A percentile compares a stretch with the other conserved stretches of the same genome.
Evolutionary conservation across 257 asterid genomes (phyloP).

Genomic region (Przewalskia tangutica): DNA sequence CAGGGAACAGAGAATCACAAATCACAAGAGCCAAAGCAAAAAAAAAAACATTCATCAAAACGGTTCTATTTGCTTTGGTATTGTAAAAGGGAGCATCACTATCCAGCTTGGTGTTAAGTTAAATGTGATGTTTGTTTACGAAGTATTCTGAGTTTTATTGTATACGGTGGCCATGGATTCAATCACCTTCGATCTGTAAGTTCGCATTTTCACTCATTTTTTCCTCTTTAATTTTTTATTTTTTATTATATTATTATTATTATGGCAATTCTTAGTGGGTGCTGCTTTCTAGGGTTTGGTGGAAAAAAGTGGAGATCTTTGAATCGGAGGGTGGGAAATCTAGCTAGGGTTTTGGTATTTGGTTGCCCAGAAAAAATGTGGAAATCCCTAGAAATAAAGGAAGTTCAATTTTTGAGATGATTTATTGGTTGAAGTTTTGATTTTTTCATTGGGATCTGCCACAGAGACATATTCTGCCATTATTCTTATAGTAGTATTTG

Average conservation of each 20-base stretch:
- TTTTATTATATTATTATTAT: not conserved
- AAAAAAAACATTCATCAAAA: not conserved
- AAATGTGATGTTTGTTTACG: not conserved
- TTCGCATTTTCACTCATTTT: not conserved
- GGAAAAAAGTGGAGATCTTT: slow-evolving; percentile 5
- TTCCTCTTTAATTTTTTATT: not conserved
- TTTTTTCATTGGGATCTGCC: slow-evolving; percentile 5
- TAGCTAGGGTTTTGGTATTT: slow-evolving; percentile 7
- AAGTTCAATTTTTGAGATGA: not conserved
- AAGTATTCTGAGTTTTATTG: slow-evolving; percentile 4
- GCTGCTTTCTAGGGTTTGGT: slow-evolving; percentile 5
- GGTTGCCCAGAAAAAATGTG: not conserved
- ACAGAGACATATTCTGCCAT: not conserved
- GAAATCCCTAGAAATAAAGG: slow-evolving; percentile 3
- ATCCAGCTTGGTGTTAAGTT: not conserved
- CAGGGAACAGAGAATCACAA: not conserved
- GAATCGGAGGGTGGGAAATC: not conserved
- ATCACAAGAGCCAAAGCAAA: not conserved
- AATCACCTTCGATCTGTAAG: slow-evolving; percentile 7
- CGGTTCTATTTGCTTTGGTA: not conserved
- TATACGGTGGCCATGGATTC: not conserved
- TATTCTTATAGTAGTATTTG: not conserved
- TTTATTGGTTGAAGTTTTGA: not conserved
- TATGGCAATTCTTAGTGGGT: not conserved
- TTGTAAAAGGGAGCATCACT: not conserved